Conservation (phyloP, 1,284 basidiomycete genomes). For the Heliocybe sulcata region DNA sequence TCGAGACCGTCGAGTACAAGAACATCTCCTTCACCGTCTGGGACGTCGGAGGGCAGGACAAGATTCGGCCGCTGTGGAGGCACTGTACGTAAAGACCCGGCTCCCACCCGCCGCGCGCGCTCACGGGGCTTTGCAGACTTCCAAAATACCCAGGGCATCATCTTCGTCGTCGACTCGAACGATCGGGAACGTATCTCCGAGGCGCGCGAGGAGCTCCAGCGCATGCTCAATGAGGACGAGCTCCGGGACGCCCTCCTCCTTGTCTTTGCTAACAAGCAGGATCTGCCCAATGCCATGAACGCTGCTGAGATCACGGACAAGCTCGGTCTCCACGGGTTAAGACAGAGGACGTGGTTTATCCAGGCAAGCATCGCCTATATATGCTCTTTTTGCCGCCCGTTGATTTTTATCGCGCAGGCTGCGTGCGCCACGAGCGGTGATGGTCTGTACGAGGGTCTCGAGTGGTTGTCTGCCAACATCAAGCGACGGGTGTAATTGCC, state of each 20-base stretch:
- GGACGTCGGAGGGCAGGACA: conserved; percentile 88
- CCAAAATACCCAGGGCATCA: conserved; percentile 99
- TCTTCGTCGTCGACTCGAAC: conserved; percentile 99
- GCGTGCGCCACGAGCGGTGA: conserved; percentile 99
- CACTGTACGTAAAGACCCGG: conserved; percentile 68
- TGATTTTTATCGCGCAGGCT: conserved; percentile 43
- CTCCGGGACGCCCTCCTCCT: conserved; percentile 97
- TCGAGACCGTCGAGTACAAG: conserved; percentile 93
- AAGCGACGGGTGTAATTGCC: conserved; percentile 63
- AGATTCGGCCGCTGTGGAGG: conserved; percentile 93
- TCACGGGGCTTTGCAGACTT: conserved; percentile 61
- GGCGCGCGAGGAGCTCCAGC: conserved; percentile 98
- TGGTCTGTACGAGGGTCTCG: conserved; percentile 97
- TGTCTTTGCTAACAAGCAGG: conserved; percentile 99
- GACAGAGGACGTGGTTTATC: conserved; percentile 98
- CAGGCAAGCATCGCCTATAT: conserved; percentile 54
- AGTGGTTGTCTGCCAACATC: conserved; percentile 91
- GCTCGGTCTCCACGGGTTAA: conserved; percentile 94
- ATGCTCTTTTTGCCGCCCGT: conserved; percentile 7
- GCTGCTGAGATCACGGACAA: conserved; percentile 99
- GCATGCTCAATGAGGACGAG: conserved; percentile 99
- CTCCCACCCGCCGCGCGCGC: conserved; percentile 1
- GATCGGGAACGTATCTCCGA: conserved; percentile 99
- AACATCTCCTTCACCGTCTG: conserved; percentile 90
- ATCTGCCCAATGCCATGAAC: conserved; percentile 99